These are phyloP conservation scores for Phytophthora pini DNA, from an alignment of 352 stramenopile genomes.

Conservation along the genomic window DNA sequence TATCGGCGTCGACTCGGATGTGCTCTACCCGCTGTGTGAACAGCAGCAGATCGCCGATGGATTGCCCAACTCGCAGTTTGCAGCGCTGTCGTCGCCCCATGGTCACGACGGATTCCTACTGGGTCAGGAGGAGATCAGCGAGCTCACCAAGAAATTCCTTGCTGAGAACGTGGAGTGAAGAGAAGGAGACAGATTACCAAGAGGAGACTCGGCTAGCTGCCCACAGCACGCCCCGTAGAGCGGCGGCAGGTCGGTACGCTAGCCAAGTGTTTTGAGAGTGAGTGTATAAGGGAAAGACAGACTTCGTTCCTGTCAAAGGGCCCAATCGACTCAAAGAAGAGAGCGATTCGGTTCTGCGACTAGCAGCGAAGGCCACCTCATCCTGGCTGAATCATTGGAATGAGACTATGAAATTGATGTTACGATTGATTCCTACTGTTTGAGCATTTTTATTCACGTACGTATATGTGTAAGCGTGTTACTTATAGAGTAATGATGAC, in stretches of 20 bases:
- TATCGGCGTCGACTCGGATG: conserved; percentile 95
- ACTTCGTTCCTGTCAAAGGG: conserved; percentile 35
- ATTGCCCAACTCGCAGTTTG: conserved; percentile 89
- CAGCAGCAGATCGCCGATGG: conserved; percentile 88
- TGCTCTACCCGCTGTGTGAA: conserved; percentile 95
- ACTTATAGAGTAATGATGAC: conserved; percentile 83
- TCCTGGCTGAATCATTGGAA: conserved; percentile 13
- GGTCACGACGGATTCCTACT: conserved; percentile 98
- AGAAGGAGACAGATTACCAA: conserved; percentile 10
- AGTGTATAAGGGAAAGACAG: conserved; percentile 23
- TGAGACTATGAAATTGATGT: conserved; percentile 26
- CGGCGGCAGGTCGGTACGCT: conserved; percentile 35
- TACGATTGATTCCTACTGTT: conserved; percentile 11
- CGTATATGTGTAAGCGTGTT: conserved; percentile 14
- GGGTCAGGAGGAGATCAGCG: conserved; percentile 93
- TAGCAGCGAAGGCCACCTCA: conserved; percentile 33
- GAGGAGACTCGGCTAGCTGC: conserved; percentile 21
- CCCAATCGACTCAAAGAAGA: conserved; percentile 35
- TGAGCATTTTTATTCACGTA: background rate
- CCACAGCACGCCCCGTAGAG: conserved; percentile 34
- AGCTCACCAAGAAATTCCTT: conserved; percentile 68
- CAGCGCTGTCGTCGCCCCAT: conserved; percentile 89
- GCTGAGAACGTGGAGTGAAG: conserved; percentile 40
- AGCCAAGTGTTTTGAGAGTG: conserved; percentile 12
- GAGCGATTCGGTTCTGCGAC: conserved; percentile 32